Conservation (phyloP, 2,329 filamentous ascomycete genomes). For the Apiospora phragmitis region DNA sequence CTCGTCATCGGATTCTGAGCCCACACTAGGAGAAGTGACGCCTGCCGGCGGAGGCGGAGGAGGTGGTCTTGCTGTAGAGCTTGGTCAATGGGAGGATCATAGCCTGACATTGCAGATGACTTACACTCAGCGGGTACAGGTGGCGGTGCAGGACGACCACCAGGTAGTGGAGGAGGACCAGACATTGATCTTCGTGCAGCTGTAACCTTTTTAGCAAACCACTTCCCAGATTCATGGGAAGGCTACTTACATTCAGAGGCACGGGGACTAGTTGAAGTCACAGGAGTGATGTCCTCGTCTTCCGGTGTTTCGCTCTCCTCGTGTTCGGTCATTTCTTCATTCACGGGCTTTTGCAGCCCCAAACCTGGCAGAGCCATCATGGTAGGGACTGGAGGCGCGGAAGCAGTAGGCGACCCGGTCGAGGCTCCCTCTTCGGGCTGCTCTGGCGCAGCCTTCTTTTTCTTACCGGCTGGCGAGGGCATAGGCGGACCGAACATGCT, state of each 20-base stretch:
- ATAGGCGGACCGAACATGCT: constrained; percentile 83
- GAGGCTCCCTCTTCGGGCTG: constrained; percentile 44
- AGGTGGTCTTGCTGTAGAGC: constrained; percentile 57
- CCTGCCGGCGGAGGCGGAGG: constrained; percentile 33
- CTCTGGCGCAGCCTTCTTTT: constrained; percentile 57
- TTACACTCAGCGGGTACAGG: constrained; percentile 63
- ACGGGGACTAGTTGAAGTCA: constrained; percentile 28
- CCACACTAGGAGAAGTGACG: constrained; percentile 67
- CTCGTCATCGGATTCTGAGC: constrained; percentile 89
- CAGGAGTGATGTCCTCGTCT: constrained; percentile 32
- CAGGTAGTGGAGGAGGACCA: constrained; percentile 47
- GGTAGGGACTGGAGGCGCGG: constrained; percentile 55
- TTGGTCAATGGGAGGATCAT: constrained; percentile 13
- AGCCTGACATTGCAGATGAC: constrained; percentile 29
- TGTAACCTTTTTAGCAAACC: constrained; percentile 25
- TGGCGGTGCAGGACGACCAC: constrained; percentile 55
- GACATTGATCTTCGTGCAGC: constrained; percentile 25
- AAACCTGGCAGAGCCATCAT: constrained; percentile 74
- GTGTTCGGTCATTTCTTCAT: constrained; percentile 43
- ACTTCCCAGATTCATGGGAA: constrained; percentile 7
- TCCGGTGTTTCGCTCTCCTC: constrained; percentile 49
- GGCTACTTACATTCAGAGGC: constrained; percentile 28
- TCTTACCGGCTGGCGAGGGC: constrained; percentile 46
- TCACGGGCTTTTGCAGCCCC: constrained; percentile 55
- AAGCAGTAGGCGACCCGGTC: constrained; percentile 46